Conservation (phyloP, 1,139 yeast species). For the Wickerhamiella infanticola region DNA sequence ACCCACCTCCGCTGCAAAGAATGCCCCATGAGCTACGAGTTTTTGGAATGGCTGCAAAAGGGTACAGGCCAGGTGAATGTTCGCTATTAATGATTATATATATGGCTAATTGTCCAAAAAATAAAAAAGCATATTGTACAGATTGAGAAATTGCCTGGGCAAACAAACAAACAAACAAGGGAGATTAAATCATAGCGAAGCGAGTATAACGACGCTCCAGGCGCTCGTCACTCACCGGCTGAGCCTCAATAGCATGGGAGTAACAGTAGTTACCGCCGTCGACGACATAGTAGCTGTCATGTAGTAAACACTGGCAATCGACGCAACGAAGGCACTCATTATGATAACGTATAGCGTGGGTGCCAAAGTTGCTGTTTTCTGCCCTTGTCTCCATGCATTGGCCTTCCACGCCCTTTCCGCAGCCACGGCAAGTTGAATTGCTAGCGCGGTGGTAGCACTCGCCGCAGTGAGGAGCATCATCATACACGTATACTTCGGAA, state of each 20-base stretch:
- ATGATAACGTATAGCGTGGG: constrained; percentile 19
- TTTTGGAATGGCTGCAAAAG: constrained; percentile 8
- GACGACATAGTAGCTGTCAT: constrained; percentile 21
- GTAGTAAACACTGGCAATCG: constrained; percentile 20
- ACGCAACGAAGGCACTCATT: constrained; percentile 21
- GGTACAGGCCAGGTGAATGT: background rate
- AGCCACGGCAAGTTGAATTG: constrained; percentile 55
- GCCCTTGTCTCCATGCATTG: constrained; percentile 52
- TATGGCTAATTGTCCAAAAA: background rate
- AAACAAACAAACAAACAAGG: background rate
- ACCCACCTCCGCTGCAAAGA: constrained; percentile 9
- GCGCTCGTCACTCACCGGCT: constrained; percentile 12
- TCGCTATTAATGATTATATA: no score
- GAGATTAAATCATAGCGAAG: constrained; percentile 18
- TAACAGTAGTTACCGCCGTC: constrained; percentile 21
- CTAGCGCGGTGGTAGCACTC: constrained; percentile 65
- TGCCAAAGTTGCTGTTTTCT: constrained; percentile 9
- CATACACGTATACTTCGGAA: constrained; percentile 55
- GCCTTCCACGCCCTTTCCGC: constrained; percentile 75
- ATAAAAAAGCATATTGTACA: background rate
- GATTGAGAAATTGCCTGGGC: background rate
- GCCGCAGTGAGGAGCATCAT: constrained; percentile 68
- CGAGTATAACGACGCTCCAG: constrained; percentile 22
- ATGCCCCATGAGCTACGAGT: constrained; percentile 9
- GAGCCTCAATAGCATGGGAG: constrained; percentile 19